These are phyloP conservation scores for Psilocybe azurescens DNA, from an alignment of 768 basidiomycete genomes.

Conservation along the genomic window DNA sequence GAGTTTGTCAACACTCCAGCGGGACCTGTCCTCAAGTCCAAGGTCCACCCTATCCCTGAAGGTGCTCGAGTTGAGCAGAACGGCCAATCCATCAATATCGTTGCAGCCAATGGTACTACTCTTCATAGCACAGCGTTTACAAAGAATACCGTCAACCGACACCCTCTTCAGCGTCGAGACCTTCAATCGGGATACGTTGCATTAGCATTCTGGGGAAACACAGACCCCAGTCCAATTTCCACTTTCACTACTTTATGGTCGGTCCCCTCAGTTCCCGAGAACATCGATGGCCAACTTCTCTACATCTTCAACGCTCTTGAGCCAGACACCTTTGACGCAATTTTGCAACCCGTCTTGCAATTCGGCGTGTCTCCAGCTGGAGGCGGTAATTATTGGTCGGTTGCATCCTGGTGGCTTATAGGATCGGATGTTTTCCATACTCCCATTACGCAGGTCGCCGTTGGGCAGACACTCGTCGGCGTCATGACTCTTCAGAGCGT, in stretches of 20 bases:
- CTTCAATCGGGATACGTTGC: slow-evolving; percentile 10
- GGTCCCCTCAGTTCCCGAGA: slow-evolving; percentile 26
- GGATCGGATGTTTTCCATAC: slow-evolving; percentile 16
- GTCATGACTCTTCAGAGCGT: slow-evolving; percentile 14
- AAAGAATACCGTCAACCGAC: too few species aligned
- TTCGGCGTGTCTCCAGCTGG: slow-evolving; percentile 27
- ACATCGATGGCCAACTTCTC: slow-evolving; percentile 23
- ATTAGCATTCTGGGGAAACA: slow-evolving; percentile 23
- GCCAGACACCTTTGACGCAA: slow-evolving; percentile 19
- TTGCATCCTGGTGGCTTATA: slow-evolving; percentile 26
- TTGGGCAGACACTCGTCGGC: slow-evolving; percentile 13
- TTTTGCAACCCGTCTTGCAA: slow-evolving; percentile 29
- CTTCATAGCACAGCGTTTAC: not conserved
- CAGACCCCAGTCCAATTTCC: slow-evolving; percentile 18
- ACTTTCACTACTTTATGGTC: slow-evolving; percentile 23
- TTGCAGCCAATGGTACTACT: not conserved
- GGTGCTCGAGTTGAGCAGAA: slow-evolving; percentile 1
- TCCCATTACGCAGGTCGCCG: slow-evolving; percentile 10
- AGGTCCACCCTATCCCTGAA: not conserved
- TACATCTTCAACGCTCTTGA: slow-evolving; percentile 29
- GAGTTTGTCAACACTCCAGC: not conserved
- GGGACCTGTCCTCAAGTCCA: not conserved
- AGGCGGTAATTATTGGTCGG: slow-evolving; percentile 27
- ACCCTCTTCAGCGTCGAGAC: too few species aligned
- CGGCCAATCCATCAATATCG: not conserved